Base-by-base conservation (phyloP, 345 rosid genomes). In the Citropsis articulata region DNA sequence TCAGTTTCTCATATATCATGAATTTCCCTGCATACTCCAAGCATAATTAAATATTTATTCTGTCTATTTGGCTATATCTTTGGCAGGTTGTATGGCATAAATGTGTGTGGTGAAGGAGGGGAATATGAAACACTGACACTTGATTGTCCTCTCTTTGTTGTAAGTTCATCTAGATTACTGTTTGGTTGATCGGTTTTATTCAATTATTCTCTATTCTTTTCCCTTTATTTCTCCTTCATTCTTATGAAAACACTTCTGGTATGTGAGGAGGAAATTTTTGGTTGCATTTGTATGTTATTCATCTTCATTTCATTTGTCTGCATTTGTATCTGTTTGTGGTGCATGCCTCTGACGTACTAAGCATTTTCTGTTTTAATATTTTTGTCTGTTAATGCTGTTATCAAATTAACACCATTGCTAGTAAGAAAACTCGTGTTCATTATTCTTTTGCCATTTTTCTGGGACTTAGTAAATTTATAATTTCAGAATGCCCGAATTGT, bases 61-160 rank as follows among this genome's bases (percentile, higher is more conserved):
- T 79, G 24, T 66, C 83, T 10, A 64, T 42, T 65, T 65, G 70
- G 9, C 77, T 19, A 72, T 68, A 21, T 21, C 76, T 67, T 59
- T 81, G 78, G 27, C 88, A 97, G 99, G 79, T 76, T 89, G 80
- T 97, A 94, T 85, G 97, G 99, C 73, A 86, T 91, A 68, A 97
- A 97, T 81, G 94, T 97, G 16, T 97, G 98, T 77, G 98, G 99
- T 69, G 99, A 97, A 86, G 99, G 98, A 87, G 98, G 99, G 69
- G 98, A 97, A 85, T 97, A 97, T 72, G 98, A 94, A 82, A 92
- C 94, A 24, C 74, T 97, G 88, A 94, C 99, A 27, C 97, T 94
- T 12, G 99, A 97, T 86, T 94, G 98, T 81, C 98, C 98, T 0
- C 94, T 97, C 77, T 97, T 97, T 83, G 84, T 82, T 12, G 99